phyloP scores from a whole-genome alignment of 2,329 filamentous ascomycete species.

The Emmonsia crescens region DNA sequence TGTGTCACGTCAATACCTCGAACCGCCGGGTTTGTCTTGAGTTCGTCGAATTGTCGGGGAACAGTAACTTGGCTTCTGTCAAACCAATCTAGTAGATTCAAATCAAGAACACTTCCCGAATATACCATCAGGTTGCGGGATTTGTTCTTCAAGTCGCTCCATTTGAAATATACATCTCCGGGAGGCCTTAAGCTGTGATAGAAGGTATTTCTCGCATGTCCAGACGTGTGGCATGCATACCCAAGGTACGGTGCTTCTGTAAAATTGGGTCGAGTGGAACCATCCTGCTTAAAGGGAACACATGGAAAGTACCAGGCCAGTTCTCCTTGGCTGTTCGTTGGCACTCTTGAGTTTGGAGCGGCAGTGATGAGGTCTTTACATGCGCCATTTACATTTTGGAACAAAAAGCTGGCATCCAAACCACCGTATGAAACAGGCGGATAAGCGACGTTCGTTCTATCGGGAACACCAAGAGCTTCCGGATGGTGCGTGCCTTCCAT shows the following conservation, averaged over 20 bases:
- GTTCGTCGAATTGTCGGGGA: constrained; percentile 66
- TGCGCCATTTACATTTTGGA: constrained; percentile 95
- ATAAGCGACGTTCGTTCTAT: constrained; percentile 70
- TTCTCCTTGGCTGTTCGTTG: constrained; percentile 60
- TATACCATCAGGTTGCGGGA: constrained; percentile 89
- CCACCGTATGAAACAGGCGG: constrained; percentile 70
- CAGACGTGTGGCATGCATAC: constrained; percentile 78
- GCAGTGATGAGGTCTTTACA: constrained; percentile 83
- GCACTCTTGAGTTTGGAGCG: constrained; percentile 62
- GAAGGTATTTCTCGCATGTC: constrained; percentile 57
- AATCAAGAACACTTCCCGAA: constrained; percentile 83
- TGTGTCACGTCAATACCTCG: constrained; percentile 83
- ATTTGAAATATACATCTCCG: constrained; percentile 91
- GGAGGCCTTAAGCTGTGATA: constrained; percentile 55
- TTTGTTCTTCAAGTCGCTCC: constrained; percentile 83
- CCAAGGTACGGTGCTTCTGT: constrained; percentile 69
- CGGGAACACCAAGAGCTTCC: constrained; percentile 64
- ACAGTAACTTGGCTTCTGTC: constrained; percentile 67
- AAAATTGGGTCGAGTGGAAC: constrained; percentile 64
- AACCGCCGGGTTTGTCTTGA: constrained; percentile 60
- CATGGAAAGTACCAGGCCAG: constrained; percentile 98
- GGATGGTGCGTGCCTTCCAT: constrained; percentile 68
- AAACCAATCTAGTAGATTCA: constrained; percentile 84
- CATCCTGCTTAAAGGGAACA: constrained; percentile 83
- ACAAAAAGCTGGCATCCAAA: constrained; percentile 91